Evolutionary conservation across 2,329 filamentous ascomycete species (phyloP).

Genomic region (Atkinsonella hypoxylon): DNA sequence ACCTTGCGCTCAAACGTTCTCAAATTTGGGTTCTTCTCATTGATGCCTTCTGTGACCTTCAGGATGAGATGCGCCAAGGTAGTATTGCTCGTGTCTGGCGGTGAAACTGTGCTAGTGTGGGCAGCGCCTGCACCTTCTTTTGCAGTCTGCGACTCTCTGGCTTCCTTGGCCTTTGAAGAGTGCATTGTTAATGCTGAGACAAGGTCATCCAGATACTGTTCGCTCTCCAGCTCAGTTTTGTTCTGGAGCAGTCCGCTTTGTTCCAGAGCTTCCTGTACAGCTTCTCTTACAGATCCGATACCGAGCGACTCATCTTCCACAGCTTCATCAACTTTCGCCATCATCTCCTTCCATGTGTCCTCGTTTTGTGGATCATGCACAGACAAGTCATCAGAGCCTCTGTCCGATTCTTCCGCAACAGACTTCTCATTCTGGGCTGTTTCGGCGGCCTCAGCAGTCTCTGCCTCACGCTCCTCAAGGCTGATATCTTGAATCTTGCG

Average conservation of each 20-base stretch:
- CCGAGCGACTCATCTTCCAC: slow-evolving; percentile 46
- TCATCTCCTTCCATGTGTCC: slow-evolving; percentile 41
- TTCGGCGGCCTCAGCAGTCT: slow-evolving; percentile 9
- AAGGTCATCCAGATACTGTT: slow-evolving; percentile 37
- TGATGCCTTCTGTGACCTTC: slow-evolving; percentile 34
- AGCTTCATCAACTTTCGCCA: slow-evolving; percentile 40
- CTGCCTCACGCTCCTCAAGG: slow-evolving; percentile 18
- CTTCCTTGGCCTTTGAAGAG: slow-evolving; percentile 15
- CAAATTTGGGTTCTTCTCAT: slow-evolving; percentile 28
- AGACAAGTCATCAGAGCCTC: slow-evolving; percentile 10
- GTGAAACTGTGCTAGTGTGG: neutral
- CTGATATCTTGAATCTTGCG: slow-evolving; percentile 43
- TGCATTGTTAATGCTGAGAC: slow-evolving; percentile 33
- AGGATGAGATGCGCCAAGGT: slow-evolving; percentile 39
- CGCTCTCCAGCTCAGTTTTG: slow-evolving; percentile 32
- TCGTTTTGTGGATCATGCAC: slow-evolving; percentile 18
- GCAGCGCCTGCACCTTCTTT: slow-evolving; percentile 8
- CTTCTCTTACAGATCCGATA: slow-evolving; percentile 37
- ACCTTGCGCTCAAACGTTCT: slow-evolving; percentile 40
- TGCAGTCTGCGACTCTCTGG: slow-evolving; percentile 8
- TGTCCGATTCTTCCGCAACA: slow-evolving; percentile 13
- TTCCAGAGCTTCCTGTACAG: slow-evolving; percentile 41
- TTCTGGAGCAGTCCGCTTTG: slow-evolving; percentile 39
- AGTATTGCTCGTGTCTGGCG: slow-evolving; percentile 8
- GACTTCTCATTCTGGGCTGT: slow-evolving; percentile 10